A percentile compares a stretch with the other conserved stretches of the same genome.
Evolutionary conservation across 371 early-diverging fungal genomes (phyloP).

Genomic region (Paraphysoderma sedebokerense): DNA sequence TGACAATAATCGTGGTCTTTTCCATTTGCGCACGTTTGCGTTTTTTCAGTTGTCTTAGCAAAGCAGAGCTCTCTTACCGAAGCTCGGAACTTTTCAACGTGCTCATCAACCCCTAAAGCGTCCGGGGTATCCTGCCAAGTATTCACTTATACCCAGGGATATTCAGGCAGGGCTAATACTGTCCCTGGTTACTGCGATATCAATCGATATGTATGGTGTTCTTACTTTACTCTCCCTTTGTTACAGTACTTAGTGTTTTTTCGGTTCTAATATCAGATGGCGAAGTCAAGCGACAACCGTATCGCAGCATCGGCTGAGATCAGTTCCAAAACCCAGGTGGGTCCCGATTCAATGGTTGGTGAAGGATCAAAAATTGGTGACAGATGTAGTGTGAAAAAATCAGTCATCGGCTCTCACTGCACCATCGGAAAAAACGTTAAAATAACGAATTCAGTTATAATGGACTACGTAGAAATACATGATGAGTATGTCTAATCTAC

Average conservation of each 20-base stretch:
- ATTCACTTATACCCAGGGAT: constrained; percentile 25
- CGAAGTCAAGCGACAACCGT: constrained; percentile 32
- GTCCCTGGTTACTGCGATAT: constrained; percentile 65
- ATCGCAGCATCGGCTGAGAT: constrained; percentile 43
- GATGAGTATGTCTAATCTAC: constrained; percentile 39
- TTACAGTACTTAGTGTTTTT: background rate
- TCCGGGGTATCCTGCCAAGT: too few species aligned
- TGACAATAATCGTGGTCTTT: background rate
- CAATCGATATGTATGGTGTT: constrained; percentile 51
- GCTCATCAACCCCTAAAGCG: too few species aligned
- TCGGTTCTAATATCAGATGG: constrained; percentile 17
- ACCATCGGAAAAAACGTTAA: constrained; percentile 87
- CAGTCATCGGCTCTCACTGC: constrained; percentile 80
- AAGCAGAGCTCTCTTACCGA: too few species aligned
- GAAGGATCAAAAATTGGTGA: constrained; percentile 77
- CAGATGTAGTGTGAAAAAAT: constrained; percentile 74
- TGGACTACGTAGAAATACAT: constrained; percentile 80
- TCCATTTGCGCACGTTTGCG: background rate
- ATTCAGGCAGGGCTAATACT: constrained; percentile 61
- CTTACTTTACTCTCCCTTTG: background rate
- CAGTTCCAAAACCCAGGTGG: constrained; percentile 52
- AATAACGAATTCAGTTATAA: constrained; percentile 76
- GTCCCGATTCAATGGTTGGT: constrained; percentile 80
- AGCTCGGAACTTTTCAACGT: too few species aligned
- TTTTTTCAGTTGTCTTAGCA: too few species aligned